These are phyloP conservation scores for Penicillium goetzii DNA, from an alignment of 495 filamentous ascomycete genomes.

Conservation along the genomic window DNA sequence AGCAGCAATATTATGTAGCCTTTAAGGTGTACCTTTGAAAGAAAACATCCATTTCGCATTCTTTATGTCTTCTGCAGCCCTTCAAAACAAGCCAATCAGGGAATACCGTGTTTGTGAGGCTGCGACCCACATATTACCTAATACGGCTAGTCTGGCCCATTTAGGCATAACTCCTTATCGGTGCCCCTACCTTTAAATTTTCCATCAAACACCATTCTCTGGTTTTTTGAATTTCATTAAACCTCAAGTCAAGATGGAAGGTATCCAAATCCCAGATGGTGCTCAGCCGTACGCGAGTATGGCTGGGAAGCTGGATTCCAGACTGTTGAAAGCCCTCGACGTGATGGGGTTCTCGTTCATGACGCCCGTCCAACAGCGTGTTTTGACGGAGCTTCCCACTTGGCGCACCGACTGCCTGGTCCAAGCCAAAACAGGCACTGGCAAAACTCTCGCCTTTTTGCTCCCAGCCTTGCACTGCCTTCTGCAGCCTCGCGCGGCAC, in stretches of 20 bases:
- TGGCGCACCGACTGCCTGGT: conserved; percentile 61
- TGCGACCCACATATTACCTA: not conserved
- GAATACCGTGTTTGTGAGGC: not conserved
- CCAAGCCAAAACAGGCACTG: conserved; percentile 85
- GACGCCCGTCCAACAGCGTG: conserved; percentile 61
- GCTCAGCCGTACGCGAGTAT: conserved; percentile 47
- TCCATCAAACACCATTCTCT: not conserved
- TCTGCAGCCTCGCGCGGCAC: conserved; percentile 37
- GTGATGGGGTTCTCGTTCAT: conserved; percentile 52
- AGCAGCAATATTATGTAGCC: too few species aligned
- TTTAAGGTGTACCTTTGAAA: not conserved
- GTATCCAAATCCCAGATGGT: conserved; percentile 27
- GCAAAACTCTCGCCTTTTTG: conserved; percentile 81
- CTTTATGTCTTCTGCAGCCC: not conserved
- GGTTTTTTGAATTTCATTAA: not conserved
- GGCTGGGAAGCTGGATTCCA: conserved; percentile 51
- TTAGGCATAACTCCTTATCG: conserved; percentile 7
- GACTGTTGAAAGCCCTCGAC: conserved; percentile 50
- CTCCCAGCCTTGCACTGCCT: conserved; percentile 74
- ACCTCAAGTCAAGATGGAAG: conserved; percentile 29
- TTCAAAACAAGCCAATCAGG: not conserved
- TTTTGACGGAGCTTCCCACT: conserved; percentile 53
- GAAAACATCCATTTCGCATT: not conserved
- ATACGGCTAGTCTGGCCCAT: not conserved
- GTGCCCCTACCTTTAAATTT: conserved; percentile 7